Evolutionary conservation across 257 asterid genomes (phyloP).

Genomic region (Primulina eburnea): DNA sequence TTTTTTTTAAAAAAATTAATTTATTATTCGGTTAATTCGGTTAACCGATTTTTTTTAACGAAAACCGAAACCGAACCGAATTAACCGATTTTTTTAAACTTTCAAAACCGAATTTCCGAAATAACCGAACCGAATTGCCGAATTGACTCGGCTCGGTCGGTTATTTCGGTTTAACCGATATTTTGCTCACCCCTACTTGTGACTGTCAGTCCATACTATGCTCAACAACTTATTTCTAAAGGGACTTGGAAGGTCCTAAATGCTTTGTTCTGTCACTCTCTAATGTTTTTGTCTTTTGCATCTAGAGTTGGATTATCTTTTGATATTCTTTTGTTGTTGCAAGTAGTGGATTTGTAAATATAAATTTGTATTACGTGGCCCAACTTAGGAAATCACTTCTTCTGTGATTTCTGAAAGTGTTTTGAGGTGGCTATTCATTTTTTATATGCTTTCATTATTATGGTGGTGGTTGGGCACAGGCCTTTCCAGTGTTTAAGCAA

Average conservation of each 20-base stretch:
- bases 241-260: neutral
- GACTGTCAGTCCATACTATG: no score
- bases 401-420: neutral
- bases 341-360: neutral
- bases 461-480: neutral
- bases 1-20: no score
- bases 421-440: neutral
- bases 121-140: no score
- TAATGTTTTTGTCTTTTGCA: neutral
- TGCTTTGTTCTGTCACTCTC: neutral
- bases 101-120: no score
- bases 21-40: no score
- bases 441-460: neutral
- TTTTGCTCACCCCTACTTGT: no score
- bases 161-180: no score
- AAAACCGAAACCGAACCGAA: no score
- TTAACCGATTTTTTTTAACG: no score
- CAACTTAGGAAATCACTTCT: constrained; percentile 4
- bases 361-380: neutral
- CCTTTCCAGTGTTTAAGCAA: neutral
- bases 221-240: no score
- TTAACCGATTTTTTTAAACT: no score
- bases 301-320: neutral
- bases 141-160: no score
- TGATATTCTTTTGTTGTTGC: neutral